phyloP scores from a whole-genome alignment of 1,284 basidiomycete species.

The Boletellus deceptivus region DNA sequence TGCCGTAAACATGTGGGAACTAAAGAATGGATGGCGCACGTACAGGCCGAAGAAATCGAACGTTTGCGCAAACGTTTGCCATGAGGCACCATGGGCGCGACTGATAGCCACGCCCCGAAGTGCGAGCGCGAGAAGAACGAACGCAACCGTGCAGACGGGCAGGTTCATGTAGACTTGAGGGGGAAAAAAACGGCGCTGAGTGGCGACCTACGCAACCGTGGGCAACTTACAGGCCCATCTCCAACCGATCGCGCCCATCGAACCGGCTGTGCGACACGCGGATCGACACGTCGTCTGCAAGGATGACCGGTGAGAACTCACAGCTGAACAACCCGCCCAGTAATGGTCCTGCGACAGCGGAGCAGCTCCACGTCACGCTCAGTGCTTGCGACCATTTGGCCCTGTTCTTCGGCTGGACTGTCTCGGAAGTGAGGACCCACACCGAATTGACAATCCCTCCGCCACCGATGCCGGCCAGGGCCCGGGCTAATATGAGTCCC shows the following conservation, averaged over 20 bases:
- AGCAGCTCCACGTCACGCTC: slow-evolving; percentile 79
- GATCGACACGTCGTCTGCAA: slow-evolving; percentile 14
- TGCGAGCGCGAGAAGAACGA: slow-evolving; percentile 54
- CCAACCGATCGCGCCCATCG: slow-evolving; percentile 50
- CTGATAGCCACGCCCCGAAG: slow-evolving; percentile 55
- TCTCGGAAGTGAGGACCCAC: slow-evolving; percentile 79
- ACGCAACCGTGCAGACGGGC: slow-evolving; percentile 64
- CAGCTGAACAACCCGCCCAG: slow-evolving; percentile 77
- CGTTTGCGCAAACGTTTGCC: slow-evolving; percentile 47
- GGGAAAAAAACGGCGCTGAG: slow-evolving; percentile 13
- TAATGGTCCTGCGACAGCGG: slow-evolving; percentile 74
- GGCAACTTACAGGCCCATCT: slow-evolving; percentile 73
- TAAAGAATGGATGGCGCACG: slow-evolving; percentile 32
- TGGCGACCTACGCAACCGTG: not conserved
- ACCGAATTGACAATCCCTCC: slow-evolving; percentile 80
- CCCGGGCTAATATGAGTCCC: slow-evolving; percentile 56
- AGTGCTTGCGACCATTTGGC: slow-evolving; percentile 81
- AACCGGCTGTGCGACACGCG: slow-evolving; percentile 16
- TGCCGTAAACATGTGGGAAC: slow-evolving; percentile 18
- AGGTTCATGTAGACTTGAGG: slow-evolving; percentile 72
- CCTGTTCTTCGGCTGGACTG: slow-evolving; percentile 63
- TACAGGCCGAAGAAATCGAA: slow-evolving; percentile 79
- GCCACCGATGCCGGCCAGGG: slow-evolving; percentile 68
- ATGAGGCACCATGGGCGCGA: slow-evolving; percentile 48
- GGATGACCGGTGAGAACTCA: slow-evolving; percentile 36